Conservation (phyloP, 352 stramenopile species). For the Phytophthora idaei region DNA sequence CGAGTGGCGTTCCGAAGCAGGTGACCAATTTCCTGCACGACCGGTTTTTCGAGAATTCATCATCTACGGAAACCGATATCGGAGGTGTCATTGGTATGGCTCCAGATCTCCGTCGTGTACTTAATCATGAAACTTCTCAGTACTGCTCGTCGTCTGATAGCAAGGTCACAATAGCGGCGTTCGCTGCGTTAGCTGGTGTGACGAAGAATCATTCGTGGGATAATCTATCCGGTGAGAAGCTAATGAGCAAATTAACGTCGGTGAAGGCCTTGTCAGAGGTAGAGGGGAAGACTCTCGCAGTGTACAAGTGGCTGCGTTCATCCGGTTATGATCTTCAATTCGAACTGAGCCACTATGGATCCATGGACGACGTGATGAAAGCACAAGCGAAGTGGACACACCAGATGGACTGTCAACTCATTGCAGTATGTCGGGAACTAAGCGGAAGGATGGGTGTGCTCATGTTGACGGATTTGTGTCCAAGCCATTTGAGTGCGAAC, state of each 20-base stretch:
- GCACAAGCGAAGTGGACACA: slow-evolving; percentile 73
- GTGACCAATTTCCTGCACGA: slow-evolving; percentile 40
- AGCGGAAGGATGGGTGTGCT: slow-evolving; percentile 63
- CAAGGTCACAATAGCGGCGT: slow-evolving; percentile 38
- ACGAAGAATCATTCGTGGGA: slow-evolving; percentile 19
- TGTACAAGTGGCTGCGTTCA: slow-evolving; percentile 55
- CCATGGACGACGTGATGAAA: slow-evolving; percentile 44
- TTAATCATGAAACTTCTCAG: slow-evolving; percentile 33
- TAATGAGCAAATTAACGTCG: slow-evolving; percentile 15
- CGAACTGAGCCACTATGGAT: slow-evolving; percentile 53
- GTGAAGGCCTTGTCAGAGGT: slow-evolving; percentile 9
- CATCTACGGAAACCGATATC: background rate
- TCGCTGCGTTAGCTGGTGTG: slow-evolving; percentile 34
- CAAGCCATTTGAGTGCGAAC: slow-evolving; percentile 54
- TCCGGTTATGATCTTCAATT: slow-evolving; percentile 68
- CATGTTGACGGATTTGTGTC: slow-evolving; percentile 63
- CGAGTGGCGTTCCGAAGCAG: slow-evolving; percentile 28
- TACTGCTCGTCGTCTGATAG: slow-evolving; percentile 36
- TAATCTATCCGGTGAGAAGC: slow-evolving; percentile 14
- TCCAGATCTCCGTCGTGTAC: slow-evolving; percentile 14
- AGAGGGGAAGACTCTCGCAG: slow-evolving; percentile 29
- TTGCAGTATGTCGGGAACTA: slow-evolving; percentile 47
- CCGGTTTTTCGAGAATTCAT: slow-evolving; percentile 26
- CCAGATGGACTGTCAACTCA: slow-evolving; percentile 77
- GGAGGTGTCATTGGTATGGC: background rate